phyloP scores from a whole-genome alignment of 306 rosid genomes.

The Ochetophila trinervis region DNA sequence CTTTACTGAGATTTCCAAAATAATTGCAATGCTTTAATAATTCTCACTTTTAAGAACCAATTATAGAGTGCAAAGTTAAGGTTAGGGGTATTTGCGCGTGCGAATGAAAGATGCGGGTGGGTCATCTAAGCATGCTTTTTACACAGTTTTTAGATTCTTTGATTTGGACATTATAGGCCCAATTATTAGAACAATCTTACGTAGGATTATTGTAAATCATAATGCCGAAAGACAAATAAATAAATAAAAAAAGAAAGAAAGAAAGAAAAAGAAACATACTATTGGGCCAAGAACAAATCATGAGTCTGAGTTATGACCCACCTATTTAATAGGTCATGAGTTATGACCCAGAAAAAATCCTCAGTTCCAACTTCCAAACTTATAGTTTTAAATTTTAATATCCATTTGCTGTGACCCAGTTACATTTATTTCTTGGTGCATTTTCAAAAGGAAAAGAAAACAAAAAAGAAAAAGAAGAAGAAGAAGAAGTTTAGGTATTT shows the following conservation, averaged over 20 bases:
- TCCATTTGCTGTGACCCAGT: too few species aligned
- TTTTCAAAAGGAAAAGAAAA: too few species aligned
- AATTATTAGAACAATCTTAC: conserved; percentile 38
- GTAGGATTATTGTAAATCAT: conserved; percentile 35
- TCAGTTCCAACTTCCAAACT: too few species aligned
- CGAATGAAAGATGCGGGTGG: conserved; percentile 36
- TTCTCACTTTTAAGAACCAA: conserved; percentile 39
- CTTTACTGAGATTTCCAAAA: conserved; percentile 18
- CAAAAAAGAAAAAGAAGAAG: too few species aligned
- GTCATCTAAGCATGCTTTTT: conserved; percentile 53
- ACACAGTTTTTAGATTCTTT: conserved; percentile 47
- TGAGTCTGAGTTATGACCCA: too few species aligned
- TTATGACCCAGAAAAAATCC: too few species aligned
- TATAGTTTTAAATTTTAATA: too few species aligned
- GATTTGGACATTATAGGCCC: conserved; percentile 54
- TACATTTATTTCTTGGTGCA: too few species aligned
- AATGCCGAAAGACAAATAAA: conserved; percentile 28
- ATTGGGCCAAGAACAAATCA: too few species aligned
- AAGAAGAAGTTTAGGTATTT: too few species aligned
- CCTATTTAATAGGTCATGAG: too few species aligned
- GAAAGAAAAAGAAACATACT: neutral
- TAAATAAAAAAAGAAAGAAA: too few species aligned
- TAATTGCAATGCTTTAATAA: conserved; percentile 43
- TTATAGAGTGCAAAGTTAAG: conserved; percentile 45
- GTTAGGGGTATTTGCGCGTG: conserved; percentile 63